Evolutionary conservation across 1,284 basidiomycete genomes (phyloP), one percentile per base, ranked within the genome.

Genomic region (Pseudozyma tsukubaensis): DNA sequence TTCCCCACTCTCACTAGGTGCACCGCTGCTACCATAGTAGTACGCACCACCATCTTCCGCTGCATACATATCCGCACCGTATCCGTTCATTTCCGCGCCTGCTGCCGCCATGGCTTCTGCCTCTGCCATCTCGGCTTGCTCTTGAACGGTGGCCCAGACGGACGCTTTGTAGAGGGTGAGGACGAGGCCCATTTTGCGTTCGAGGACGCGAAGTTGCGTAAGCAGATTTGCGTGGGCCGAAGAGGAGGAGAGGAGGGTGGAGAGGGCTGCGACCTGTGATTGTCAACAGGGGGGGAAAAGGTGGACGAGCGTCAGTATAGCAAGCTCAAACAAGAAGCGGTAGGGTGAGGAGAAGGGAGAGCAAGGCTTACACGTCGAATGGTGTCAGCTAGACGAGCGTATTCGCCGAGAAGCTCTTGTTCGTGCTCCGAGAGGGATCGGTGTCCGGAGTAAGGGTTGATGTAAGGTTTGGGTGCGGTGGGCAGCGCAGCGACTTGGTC

Each of bases 121-220:
- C 55, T 87, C 85, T 35, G 89, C 88, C 43, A 86, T 86, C 39
- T 88, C 87, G 57, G 91, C 89, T 76, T 92, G 91, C 76, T 96
- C 92, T 83, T 94, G 92, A 79, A 97, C 91, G 49, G 95, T 91
- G 10, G 92, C 92, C 94, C 94, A 97, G 0, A 97, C 94, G 14
- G 93, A 94, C 0, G 94, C 94, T 86, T 94, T 94, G 88, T 94
- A 96, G 91, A 96, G 85, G 2, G 72, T 71, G 16, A 83, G 74
- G n/a, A 83, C 81, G 40, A 99, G 88, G 7, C 93, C 94, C 92
- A 98, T 95, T 85, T 97, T 97, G 83, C 92, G 90, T 85, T 98
- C 96, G 47, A 98, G 87, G 1, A 90, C 88, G 43, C 95, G 88
- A 43, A 99, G 85, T 59, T 92, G 90, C 44, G 88, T 88, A n/a